Base-by-base conservation (phyloP, 2,329 filamentous ascomycete species). In the Penicillium crustosum region DNA sequence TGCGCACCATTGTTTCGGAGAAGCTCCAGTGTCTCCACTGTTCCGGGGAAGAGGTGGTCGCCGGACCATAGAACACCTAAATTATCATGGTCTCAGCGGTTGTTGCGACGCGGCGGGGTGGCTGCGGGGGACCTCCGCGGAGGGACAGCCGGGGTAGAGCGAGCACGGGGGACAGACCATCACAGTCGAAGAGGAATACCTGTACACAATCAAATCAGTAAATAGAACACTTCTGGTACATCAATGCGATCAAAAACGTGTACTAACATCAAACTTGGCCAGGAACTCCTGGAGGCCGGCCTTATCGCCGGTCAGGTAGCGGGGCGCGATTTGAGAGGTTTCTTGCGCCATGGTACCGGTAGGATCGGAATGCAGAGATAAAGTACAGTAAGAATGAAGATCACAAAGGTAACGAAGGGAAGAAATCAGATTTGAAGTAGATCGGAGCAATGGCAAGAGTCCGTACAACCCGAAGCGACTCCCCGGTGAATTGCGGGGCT, bases 1-100 rank as follows among this genome's bases (percentile, higher is more conserved):
- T 35, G 19, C 56, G 50, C 70, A 93, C 92, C 91, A 86, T 86
- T 89, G 57, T 86, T 88, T 70, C 91, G 88, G 61, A 99, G 80
- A 77, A 96, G 82, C 60, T 91, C 85, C 38, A 99, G 79, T 0
- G 92, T 96, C 77, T 97, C 91, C 5, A 90, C 88, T 6, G 92
- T 88, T 53, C 89, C 89, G 15, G 91, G 88, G 67, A 94, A 97
- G 12, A 96, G 81, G 73, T 93, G 88, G 71, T 97, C 91, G 49
- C 94, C 94, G 17, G 93, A 96, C 94, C 94, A 99, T 59, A 99
- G 81, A 38, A 99, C 94, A 72, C 93, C 93, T 96, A 77, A 77
- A 68, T 77, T 68, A 75, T 57, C 61, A 68, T 70, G 60, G 53
- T 61, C 61, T 75, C 64, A 77, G 73, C 68, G 72, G 67, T 75